A percentile compares a stretch with the other conserved stretches of the same genome.
Evolutionary conservation across 1,284 basidiomycete species (phyloP).

Genomic region (Ceratobasidium sp.): DNA sequence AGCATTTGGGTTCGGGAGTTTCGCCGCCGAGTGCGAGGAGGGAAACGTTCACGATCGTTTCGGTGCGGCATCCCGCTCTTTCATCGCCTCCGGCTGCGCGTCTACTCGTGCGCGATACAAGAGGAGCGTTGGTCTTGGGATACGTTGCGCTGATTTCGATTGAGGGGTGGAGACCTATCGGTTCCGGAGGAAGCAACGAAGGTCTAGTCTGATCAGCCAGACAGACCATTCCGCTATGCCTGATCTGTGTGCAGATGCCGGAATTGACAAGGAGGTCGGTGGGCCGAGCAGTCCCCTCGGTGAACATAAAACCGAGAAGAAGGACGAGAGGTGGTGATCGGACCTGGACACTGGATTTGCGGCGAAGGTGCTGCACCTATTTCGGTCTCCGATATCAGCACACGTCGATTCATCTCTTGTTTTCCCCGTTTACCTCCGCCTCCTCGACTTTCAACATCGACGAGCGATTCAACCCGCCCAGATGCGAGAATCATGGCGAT

Average conservation of each 20-base stretch:
- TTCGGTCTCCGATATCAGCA: background rate
- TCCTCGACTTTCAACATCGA: background rate
- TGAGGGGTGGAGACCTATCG: too few species aligned
- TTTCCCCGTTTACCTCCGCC: background rate
- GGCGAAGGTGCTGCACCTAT: background rate
- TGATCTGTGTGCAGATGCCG: slow-evolving; percentile 29
- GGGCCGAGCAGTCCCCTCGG: slow-evolving; percentile 29
- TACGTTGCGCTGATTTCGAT: too few species aligned
- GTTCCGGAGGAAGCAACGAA: too few species aligned
- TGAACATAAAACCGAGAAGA: slow-evolving; percentile 34
- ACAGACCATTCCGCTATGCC: slow-evolving; percentile 6
- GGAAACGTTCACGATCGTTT: too few species aligned
- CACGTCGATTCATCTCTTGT: background rate
- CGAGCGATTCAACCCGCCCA: background rate
- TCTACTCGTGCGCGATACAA: too few species aligned
- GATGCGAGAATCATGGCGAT: slow-evolving; percentile 21
- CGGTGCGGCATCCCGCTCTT: too few species aligned
- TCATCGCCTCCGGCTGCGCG: too few species aligned
- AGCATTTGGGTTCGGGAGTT: too few species aligned
- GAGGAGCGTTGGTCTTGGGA: too few species aligned
- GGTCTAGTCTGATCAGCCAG: too few species aligned
- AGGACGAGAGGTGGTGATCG: background rate
- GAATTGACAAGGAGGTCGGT: slow-evolving; percentile 26
- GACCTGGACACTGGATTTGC: background rate
- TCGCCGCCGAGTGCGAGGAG: too few species aligned